Base-by-base conservation (phyloP, 2,329 filamentous ascomycete genomes). In the Xylariales sp. region DNA sequence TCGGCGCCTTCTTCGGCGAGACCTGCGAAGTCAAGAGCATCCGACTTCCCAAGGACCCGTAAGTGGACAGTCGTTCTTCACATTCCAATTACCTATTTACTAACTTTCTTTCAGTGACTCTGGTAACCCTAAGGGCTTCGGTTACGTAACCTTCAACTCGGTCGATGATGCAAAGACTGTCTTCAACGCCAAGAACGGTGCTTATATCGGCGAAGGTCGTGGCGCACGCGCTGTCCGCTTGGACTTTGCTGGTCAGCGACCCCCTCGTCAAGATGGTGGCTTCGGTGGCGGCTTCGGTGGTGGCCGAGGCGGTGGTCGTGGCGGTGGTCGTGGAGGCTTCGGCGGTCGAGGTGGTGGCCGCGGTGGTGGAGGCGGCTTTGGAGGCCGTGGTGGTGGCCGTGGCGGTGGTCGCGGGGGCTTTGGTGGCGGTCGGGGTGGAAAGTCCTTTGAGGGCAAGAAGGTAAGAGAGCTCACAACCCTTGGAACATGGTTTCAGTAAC, bases 111-210 rank as follows among this genome's bases (percentile, higher is more conserved):
- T 36, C 67, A 90, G 90, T 80, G 93, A 97, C 69, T 89, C 89
- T 70, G 94, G 93, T 72, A 88, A 90, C 75, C 90, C 91, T 78
- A 97, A 97, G 90, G 94, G 94, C 65, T 97, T 97, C 81, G 94
- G 93, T 63, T 97, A 97, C 79, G 91, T 97, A 71, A 90, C 91
- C 78, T 97, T 95, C 85, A 83, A 84, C 74, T 92, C 91, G 18
- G 80, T 96, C 69, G 93, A 97, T 34, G 94, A 97, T 76, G 93
- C 94, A 76, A 92, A 91, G 83, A 82, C 84, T 75, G 94, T 90
- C 30, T 89, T 93, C 74, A 85, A 91, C 75, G 83, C 85, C 65
- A 86, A 93, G 79, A 90, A 92, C 74, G 93, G 93, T 72, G 84
- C 85, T 64, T 81, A 86, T 68, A 85, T 89, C 70, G 87, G 87